These are phyloP conservation scores for Massarina eburnea DNA, from an alignment of 2,329 filamentous ascomycete genomes.

Conservation along the genomic window DNA sequence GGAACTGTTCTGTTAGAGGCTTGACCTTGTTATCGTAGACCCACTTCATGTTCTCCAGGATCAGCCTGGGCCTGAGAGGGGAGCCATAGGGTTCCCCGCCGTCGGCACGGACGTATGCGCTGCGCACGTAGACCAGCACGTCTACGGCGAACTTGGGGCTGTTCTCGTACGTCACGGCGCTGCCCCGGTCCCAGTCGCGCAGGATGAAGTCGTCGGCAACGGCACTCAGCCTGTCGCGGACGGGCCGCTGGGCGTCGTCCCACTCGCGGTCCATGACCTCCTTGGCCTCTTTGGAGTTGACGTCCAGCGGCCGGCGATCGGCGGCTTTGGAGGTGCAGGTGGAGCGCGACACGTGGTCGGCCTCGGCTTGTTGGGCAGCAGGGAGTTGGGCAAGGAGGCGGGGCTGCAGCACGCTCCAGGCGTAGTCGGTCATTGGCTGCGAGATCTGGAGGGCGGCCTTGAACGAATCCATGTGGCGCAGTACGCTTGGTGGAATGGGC, in stretches of 20 bases:
- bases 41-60: conserved; percentile 85
- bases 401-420: conserved; percentile 70
- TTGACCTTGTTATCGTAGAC: conserved; percentile 77
- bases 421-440: conserved; percentile 66
- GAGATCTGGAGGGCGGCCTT: conserved; percentile 71
- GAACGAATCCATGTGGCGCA: conserved; percentile 73
- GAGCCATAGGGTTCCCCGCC: conserved; percentile 6
- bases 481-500: conserved; percentile 62
- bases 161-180: conserved; percentile 64
- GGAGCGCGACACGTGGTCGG: conserved; percentile 52
- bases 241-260: conserved; percentile 68
- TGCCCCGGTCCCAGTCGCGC: conserved; percentile 65
- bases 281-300: conserved; percentile 54
- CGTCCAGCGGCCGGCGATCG: conserved; percentile 51
- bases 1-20: conserved; percentile 64
- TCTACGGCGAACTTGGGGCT: conserved; percentile 71
- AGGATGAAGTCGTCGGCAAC: conserved; percentile 72
- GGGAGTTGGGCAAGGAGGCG: conserved; percentile 67
- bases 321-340: conserved; percentile 50
- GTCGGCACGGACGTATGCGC: conserved; percentile 55
- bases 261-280: conserved; percentile 68
- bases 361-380: conserved; percentile 62
- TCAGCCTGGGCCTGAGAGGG: conserved; percentile 62
- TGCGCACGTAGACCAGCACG: conserved; percentile 67
- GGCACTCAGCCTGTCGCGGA: conserved; percentile 64